Evolutionary conservation across 768 basidiomycete species (phyloP).

Genomic region (Suillus paluster): DNA sequence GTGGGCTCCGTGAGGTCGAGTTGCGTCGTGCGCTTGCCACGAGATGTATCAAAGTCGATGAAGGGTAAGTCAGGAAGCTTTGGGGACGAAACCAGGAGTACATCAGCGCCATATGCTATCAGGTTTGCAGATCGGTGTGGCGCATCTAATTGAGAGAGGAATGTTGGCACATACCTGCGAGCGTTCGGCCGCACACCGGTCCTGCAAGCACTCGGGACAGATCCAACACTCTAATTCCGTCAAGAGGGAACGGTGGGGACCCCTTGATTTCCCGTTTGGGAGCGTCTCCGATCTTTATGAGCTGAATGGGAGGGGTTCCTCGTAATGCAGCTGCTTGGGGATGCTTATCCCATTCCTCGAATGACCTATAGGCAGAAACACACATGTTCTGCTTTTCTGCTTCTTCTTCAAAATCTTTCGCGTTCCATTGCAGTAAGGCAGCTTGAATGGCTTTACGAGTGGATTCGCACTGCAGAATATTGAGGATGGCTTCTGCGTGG

Average conservation of each 20-base stretch:
- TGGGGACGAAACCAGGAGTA: slow-evolving; percentile 58
- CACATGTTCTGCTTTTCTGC: slow-evolving; percentile 52
- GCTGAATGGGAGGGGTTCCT: slow-evolving; percentile 45
- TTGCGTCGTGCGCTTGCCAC: slow-evolving; percentile 66
- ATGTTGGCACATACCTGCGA: slow-evolving; percentile 49
- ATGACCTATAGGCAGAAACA: slow-evolving; percentile 53
- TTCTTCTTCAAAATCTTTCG: slow-evolving; percentile 51
- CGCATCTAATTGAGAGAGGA: neutral
- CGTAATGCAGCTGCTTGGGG: slow-evolving; percentile 49
- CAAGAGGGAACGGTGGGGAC: slow-evolving; percentile 39
- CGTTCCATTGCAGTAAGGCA: slow-evolving; percentile 46
- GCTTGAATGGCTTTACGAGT: slow-evolving; percentile 42
- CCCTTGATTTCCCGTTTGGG: slow-evolving; percentile 34
- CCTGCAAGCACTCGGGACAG: slow-evolving; percentile 63
- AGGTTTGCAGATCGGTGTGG: neutral
- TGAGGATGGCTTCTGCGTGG: slow-evolving; percentile 54
- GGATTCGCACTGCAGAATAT: slow-evolving; percentile 42
- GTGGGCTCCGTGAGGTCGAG: slow-evolving; percentile 47
- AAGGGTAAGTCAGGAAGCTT: slow-evolving; percentile 53
- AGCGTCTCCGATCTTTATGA: slow-evolving; percentile 54
- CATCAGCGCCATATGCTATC: slow-evolving; percentile 61
- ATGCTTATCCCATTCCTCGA: slow-evolving; percentile 53
- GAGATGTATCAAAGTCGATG: slow-evolving; percentile 61
- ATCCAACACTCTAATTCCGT: slow-evolving; percentile 59
- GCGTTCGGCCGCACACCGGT: slow-evolving; percentile 56